Evolutionary conservation across 305 asterid genomes (phyloP), one percentile per base, ranked within the genome.

Genomic region (Solanum chacoense): DNA sequence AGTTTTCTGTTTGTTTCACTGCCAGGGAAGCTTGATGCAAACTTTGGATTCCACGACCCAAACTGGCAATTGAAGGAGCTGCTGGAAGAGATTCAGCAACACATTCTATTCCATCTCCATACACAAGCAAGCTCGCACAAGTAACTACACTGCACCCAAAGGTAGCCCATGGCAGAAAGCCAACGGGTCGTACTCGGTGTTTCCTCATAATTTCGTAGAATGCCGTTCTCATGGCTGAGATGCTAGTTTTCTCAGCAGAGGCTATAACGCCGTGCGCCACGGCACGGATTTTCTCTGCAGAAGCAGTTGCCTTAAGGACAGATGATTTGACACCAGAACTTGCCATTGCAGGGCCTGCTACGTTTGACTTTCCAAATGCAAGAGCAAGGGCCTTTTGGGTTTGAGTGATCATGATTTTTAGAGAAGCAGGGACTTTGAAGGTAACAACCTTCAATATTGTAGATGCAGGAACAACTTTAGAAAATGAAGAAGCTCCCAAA

Each of bases 21-120:
- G 91, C 93, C 89, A 87, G 86, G 22, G 99, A 93, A 12, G 98
- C 97, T 90, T 91, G 91, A 81, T 93, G 99, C 80, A 97, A 88
- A 73, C 93, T 97, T 63, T 88, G 93, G 87, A 97, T 92, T 71
- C 99, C 99, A 38, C 99, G 97, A 29, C 99, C 99, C 95, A 97
- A 93, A 88, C 93, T 93, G 40, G 99, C 99, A 65, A 97, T 97
- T 3, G 99, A 96, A 83, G 94, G 94, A 87, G 99, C 99, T 4
- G 93, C 89, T 14, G 99, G 99, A 74, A 93, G 87, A 2, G 98
- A 97, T 86, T 97, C 99, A 13, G 94, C 97, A 86, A 91, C 99
- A 93, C 98, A 96, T 90, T 97, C 99, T 63, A 97, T 96, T 36
- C 98, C 98, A 90, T 97, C 99, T 5, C 98, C 99, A 87, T 91